Conservation (phyloP, 2,329 filamentous ascomycete species). For the Calonectria multiphialidica region DNA sequence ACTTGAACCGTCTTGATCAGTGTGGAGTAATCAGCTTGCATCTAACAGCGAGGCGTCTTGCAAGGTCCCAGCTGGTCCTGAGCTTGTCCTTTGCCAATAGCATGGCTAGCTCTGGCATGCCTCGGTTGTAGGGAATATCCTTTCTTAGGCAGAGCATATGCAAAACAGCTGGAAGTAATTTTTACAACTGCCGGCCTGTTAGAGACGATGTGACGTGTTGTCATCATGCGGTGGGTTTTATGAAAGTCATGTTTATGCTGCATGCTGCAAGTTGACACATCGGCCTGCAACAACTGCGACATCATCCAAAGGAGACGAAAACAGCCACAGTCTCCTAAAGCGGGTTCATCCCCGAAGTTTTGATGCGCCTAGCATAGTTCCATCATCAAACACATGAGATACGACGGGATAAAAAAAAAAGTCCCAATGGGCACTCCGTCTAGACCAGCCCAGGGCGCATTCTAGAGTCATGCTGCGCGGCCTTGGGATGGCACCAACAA, state of each 20-base stretch:
- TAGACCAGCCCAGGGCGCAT: background rate
- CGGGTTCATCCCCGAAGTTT: background rate
- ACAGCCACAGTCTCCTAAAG: background rate
- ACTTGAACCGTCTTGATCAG: background rate
- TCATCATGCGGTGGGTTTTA: background rate
- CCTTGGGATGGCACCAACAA: background rate
- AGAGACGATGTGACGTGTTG: background rate
- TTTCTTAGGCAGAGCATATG: background rate
- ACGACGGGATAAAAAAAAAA: background rate
- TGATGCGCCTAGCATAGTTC: background rate
- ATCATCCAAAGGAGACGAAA: background rate
- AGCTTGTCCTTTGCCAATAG: background rate
- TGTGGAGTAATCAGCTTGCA: conserved; percentile 6
- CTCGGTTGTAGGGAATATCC: background rate
- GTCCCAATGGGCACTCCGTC: background rate
- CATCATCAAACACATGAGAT: background rate
- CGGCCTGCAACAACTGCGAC: background rate
- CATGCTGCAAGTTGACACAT: background rate
- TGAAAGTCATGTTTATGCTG: background rate
- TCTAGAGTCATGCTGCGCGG: background rate
- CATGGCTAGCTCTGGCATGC: background rate
- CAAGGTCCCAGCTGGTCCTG: background rate
- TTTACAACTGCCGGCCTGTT: background rate
- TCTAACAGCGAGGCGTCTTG: background rate
- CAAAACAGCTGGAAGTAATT: background rate